Evolutionary conservation across 2,329 filamentous ascomycete genomes (phyloP).

Genomic region (Exophiala bonariae): DNA sequence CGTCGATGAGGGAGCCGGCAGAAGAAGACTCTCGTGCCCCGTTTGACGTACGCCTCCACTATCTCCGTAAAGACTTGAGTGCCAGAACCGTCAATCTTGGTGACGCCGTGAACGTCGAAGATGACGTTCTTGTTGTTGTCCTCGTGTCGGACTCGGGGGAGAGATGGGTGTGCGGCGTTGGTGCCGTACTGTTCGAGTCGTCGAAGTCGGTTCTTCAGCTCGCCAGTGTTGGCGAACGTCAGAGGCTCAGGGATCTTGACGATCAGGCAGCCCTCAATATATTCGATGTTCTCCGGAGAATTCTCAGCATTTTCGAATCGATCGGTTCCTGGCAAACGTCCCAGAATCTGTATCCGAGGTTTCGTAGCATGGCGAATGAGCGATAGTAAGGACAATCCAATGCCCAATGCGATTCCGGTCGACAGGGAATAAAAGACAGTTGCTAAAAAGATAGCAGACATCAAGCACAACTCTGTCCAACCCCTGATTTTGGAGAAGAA

Average conservation of each 20-base stretch:
- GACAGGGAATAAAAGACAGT: conserved; percentile 96
- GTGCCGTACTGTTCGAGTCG: conserved; percentile 91
- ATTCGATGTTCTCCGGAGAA: conserved; percentile 73
- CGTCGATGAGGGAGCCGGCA: conserved; percentile 54
- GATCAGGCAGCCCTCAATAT: conserved; percentile 88
- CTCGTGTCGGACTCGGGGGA: conserved; percentile 74
- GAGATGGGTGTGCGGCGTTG: conserved; percentile 76
- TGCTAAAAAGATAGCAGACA: conserved; percentile 84
- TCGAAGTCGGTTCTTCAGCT: conserved; percentile 78
- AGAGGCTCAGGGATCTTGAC: conserved; percentile 97
- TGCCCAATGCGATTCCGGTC: conserved; percentile 88
- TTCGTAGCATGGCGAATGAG: conserved; percentile 89
- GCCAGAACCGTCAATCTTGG: conserved; percentile 87
- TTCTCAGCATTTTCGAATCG: conserved; percentile 83
- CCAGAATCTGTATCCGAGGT: conserved; percentile 92
- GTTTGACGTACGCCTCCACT: conserved; percentile 73
- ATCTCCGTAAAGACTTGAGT: conserved; percentile 91
- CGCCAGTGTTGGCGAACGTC: conserved; percentile 95
- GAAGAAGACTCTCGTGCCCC: conserved; percentile 63
- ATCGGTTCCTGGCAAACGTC: conserved; percentile 79
- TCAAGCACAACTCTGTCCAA: conserved; percentile 81
- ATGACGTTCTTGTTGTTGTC: conserved; percentile 89
- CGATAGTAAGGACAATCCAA: conserved; percentile 84
- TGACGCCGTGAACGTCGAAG: conserved; percentile 98
- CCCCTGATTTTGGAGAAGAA: conserved; percentile 88